Conservation (phyloP, 768 basidiomycete genomes). For the Suillus cothurnatus region DNA sequence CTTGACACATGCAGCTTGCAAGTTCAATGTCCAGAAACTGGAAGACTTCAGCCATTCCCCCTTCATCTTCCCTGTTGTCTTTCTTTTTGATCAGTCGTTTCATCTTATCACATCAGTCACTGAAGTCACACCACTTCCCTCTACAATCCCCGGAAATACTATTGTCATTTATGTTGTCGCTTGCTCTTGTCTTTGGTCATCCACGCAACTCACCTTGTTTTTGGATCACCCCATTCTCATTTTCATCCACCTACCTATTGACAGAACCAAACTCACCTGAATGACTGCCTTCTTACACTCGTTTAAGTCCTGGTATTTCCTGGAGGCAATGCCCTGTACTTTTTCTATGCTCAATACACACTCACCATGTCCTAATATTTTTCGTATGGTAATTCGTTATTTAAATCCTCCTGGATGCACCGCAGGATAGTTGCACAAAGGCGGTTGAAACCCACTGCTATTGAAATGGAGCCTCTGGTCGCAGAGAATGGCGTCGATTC, state of each 20-base stretch:
- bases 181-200: constrained; percentile 27
- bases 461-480: neutral
- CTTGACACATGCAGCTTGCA: constrained; percentile 5
- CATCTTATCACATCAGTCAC: constrained; percentile 25
- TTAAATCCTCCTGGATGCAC: constrained; percentile 20
- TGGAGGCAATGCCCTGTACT: constrained; percentile 34
- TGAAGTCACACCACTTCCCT: constrained; percentile 26
- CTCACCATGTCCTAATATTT: constrained; percentile 38
- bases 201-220: constrained; percentile 19
- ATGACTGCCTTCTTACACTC: constrained; percentile 31
- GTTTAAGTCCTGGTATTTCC: constrained; percentile 27
- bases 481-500: neutral
- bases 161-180: constrained; percentile 25
- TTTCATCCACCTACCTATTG: constrained; percentile 13
- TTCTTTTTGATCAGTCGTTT: constrained; percentile 28
- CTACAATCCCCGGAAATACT: constrained; percentile 13
- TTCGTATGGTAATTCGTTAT: constrained; percentile 37
- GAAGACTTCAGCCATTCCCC: neutral
- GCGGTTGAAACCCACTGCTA: constrained; percentile 12
- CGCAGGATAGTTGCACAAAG: constrained; percentile 11
- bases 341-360: constrained; percentile 37
- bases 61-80: constrained; percentile 2
- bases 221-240: constrained; percentile 13
- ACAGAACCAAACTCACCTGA: constrained; percentile 25
- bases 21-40: neutral